phyloP scores from a whole-genome alignment of 768 basidiomycete species.

The Boletus reticulatus region DNA sequence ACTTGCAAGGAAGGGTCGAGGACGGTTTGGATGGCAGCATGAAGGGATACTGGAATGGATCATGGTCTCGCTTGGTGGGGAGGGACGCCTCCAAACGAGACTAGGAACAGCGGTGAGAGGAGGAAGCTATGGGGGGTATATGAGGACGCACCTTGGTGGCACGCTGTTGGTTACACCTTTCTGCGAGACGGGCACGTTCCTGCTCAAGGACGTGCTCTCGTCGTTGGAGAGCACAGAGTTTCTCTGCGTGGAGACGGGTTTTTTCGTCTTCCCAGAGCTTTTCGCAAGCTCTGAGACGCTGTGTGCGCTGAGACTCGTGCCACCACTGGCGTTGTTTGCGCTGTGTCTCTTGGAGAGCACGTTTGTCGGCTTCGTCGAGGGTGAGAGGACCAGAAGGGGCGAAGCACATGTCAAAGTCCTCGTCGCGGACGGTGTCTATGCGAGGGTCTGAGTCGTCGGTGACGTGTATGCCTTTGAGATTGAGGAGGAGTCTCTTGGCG shows the following conservation, averaged over 20 bases:
- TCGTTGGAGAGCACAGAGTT: constrained; percentile 31
- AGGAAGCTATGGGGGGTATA: background rate
- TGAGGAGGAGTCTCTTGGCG: constrained; percentile 62
- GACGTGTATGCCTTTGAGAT: constrained; percentile 60
- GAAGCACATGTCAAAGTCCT: constrained; percentile 42
- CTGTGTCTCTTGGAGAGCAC: constrained; percentile 37
- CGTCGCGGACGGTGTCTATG: constrained; percentile 56
- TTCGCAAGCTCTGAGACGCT: constrained; percentile 45
- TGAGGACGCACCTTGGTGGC: constrained; percentile 21
- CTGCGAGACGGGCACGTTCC: constrained; percentile 23
- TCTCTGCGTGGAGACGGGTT: constrained; percentile 40
- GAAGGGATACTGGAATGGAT: constrained; percentile 34
- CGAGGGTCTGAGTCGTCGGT: constrained; percentile 58
- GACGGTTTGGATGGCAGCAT: constrained; percentile 25
- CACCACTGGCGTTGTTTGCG: constrained; percentile 34
- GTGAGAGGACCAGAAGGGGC: constrained; percentile 37
- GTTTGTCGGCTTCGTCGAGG: constrained; percentile 42
- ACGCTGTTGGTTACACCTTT: constrained; percentile 10
- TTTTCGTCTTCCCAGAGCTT: constrained; percentile 49
- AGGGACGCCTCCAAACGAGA: constrained; percentile 9
- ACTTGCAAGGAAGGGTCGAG: constrained; percentile 19
- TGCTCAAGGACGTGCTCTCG: constrained; percentile 33
- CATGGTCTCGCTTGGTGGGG: constrained; percentile 17
- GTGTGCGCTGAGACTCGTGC: constrained; percentile 34
- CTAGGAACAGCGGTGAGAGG: constrained; percentile 14